Percentiles rank a stretch among this genome's conserved stretches.
Conservation (phyloP, 2,329 filamentous ascomycete genomes). For the Cordyceps fumosorosea region DNA sequence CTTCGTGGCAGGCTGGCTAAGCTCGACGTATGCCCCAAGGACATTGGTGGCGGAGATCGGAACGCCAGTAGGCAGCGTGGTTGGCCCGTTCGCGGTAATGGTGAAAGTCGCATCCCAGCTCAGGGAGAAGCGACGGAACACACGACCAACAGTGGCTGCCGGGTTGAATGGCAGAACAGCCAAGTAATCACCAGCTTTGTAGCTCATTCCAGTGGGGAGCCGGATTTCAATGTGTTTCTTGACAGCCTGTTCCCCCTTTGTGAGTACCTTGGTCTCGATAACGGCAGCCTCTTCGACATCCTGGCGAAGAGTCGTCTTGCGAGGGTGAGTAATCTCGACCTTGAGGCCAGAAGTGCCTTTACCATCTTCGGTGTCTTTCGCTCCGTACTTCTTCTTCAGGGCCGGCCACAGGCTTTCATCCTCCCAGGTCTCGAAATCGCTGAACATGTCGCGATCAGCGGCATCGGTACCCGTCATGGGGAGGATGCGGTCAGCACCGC, state of each 20-base stretch:
- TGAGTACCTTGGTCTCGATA: constrained; percentile 44
- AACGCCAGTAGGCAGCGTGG: constrained; percentile 46
- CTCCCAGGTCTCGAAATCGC: constrained; percentile 61
- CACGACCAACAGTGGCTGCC: constrained; percentile 52
- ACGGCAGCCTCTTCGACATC: constrained; percentile 58
- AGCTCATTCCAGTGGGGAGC: constrained; percentile 58
- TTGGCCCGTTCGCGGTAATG: constrained; percentile 46
- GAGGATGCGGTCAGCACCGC: constrained; percentile 28
- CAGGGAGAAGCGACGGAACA: constrained; percentile 58
- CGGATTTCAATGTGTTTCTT: constrained; percentile 64
- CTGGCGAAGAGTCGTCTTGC: constrained; percentile 53
- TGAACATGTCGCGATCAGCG: constrained; percentile 58
- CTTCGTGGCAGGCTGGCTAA: constrained; percentile 65
- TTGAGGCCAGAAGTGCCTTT: constrained; percentile 20
- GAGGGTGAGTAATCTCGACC: constrained; percentile 46
- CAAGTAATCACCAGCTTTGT: constrained; percentile 70
- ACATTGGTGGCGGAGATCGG: constrained; percentile 57
- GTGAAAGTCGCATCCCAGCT: constrained; percentile 63
- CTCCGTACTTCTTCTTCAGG: constrained; percentile 38
- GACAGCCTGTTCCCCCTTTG: constrained; percentile 36
- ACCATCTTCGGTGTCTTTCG: constrained; percentile 22
- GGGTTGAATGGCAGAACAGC: constrained; percentile 68
- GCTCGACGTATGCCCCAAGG: constrained; percentile 64
- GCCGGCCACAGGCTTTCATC: constrained; percentile 47
- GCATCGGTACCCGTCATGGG: constrained; percentile 54